Percentiles rank a stretch among this genome's conserved stretches.
Conservation (phyloP, 2,329 filamentous ascomycete species). For the Colletotrichum chlorophyti region DNA sequence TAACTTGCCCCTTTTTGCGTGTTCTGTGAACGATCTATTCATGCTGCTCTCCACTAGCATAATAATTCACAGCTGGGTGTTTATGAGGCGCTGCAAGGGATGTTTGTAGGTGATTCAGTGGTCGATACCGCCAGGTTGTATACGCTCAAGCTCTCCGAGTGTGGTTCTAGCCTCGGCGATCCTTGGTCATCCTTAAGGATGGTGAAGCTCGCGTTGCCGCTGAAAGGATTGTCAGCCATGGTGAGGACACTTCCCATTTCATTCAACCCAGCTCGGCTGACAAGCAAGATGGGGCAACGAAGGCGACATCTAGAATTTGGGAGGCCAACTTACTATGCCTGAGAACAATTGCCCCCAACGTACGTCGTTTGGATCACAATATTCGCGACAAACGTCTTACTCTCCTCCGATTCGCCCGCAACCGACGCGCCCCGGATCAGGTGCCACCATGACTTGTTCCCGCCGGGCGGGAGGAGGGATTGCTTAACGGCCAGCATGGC, state of each 20-base stretch:
- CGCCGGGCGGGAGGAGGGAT: slow-evolving; percentile 6
- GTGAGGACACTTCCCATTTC: no score
- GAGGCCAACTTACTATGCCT: slow-evolving; percentile 26
- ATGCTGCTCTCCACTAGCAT: not conserved
- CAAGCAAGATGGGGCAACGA: no score
- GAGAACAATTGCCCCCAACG: slow-evolving; percentile 1
- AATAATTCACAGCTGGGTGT: no score
- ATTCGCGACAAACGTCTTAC: slow-evolving; percentile 14
- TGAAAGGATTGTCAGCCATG: not conserved
- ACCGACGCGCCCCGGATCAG: slow-evolving; percentile 19
- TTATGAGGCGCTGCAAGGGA: slow-evolving; percentile 2
- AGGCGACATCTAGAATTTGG: no score
- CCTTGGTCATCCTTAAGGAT: slow-evolving; percentile 7
- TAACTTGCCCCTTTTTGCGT: no score
- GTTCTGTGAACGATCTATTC: no score
- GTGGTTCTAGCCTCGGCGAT: slow-evolving; percentile 1
- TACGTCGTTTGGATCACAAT: slow-evolving; percentile 22
- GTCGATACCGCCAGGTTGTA: slow-evolving; percentile 22
- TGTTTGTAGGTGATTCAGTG: slow-evolving; percentile 11
- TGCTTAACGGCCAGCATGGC: slow-evolving; percentile 18
- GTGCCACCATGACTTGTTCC: slow-evolving; percentile 16
- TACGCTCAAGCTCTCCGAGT: slow-evolving; percentile 6
- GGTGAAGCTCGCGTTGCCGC: slow-evolving; percentile 18
- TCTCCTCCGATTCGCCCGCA: not conserved
- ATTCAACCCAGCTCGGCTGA: no score